A percentile compares a stretch with the other conserved stretches of the same genome.
phyloP scores from a whole-genome alignment of 2,329 filamentous ascomycete genomes.

The Colletotrichum trifolii region DNA sequence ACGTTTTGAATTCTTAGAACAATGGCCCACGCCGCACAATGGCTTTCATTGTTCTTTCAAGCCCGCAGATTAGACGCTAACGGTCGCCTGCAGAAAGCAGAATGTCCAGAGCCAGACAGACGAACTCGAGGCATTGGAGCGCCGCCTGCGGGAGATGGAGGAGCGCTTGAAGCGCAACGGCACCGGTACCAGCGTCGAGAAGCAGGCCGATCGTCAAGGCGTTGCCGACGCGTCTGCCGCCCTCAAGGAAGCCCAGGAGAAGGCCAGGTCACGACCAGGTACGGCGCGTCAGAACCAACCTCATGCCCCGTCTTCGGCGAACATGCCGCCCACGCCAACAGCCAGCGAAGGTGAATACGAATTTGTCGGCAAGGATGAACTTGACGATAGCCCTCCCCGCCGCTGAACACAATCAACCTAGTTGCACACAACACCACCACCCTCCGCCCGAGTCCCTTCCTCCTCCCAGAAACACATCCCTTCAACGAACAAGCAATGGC shows the following conservation, averaged over 20 bases:
- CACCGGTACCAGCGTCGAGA: slow-evolving; percentile 35
- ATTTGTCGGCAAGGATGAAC: slow-evolving; percentile 39
- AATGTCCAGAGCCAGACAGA: slow-evolving; percentile 77
- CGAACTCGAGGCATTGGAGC: slow-evolving; percentile 88
- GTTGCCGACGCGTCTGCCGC: slow-evolving; percentile 42
- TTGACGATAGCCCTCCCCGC: slow-evolving; percentile 37
- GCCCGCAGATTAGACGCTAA: slow-evolving; percentile 7
- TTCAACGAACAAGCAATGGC: slow-evolving; percentile 13
- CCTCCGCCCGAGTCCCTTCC: slow-evolving; percentile 9
- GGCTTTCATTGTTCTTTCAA: neutral
- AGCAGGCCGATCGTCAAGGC: slow-evolving; percentile 35
- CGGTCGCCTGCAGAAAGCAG: slow-evolving; percentile 73
- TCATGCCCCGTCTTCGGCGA: slow-evolving; percentile 63
- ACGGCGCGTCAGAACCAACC: slow-evolving; percentile 62
- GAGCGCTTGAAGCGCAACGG: slow-evolving; percentile 69
- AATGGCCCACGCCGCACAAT: neutral
- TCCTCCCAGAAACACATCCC: slow-evolving; percentile 8
- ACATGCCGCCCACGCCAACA: slow-evolving; percentile 70
- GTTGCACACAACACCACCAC: slow-evolving; percentile 17
- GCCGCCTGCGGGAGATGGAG: slow-evolving; percentile 86
- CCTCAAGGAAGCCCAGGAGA: slow-evolving; percentile 43
- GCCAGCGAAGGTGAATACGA: slow-evolving; percentile 72
- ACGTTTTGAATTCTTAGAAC: slow-evolving; percentile 48
- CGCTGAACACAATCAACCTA: slow-evolving; percentile 17
- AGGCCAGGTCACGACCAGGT: slow-evolving; percentile 63